These are phyloP conservation scores for Beta vulgaris DNA, from an alignment of 148 eudicot species.

Conservation along the genomic window DNA sequence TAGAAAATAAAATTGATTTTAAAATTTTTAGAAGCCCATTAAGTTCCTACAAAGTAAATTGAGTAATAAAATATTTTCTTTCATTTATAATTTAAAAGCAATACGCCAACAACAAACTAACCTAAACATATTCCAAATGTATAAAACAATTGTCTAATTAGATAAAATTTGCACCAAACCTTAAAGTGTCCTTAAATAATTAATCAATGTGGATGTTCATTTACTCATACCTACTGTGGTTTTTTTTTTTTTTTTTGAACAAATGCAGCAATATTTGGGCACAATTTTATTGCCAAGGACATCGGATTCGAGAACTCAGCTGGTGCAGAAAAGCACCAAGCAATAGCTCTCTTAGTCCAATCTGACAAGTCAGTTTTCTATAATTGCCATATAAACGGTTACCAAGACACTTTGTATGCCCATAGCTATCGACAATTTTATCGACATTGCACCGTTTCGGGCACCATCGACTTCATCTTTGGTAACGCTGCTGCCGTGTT, in stretches of 20 bases:
- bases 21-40: too few relatives aligned
- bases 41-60: too few relatives aligned
- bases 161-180: too few relatives aligned
- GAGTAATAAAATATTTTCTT: too few relatives aligned
- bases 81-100: too few relatives aligned
- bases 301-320: slow-evolving; percentile 43
- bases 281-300: slow-evolving; percentile 36
- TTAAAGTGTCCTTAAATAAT: too few relatives aligned
- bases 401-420: slow-evolving; percentile 29
- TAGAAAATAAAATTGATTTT: too few relatives aligned
- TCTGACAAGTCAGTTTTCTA: slow-evolving; percentile 35
- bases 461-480: slow-evolving; percentile 64
- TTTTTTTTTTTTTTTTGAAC: neutral
- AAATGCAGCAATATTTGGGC: slow-evolving; percentile 37
- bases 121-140: too few relatives aligned
- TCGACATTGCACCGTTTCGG: slow-evolving; percentile 56
- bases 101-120: too few relatives aligned
- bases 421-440: slow-evolving; percentile 61
- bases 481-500: slow-evolving; percentile 59
- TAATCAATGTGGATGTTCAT: too few relatives aligned
- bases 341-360: slow-evolving; percentile 38
- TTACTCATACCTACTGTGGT: too few relatives aligned
- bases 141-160: too few relatives aligned
- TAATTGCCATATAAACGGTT: slow-evolving; percentile 40
- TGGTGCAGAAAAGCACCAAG: slow-evolving; percentile 29